phyloP scores from a whole-genome alignment of 768 basidiomycete species.

The Xanthoconium purpureum region DNA sequence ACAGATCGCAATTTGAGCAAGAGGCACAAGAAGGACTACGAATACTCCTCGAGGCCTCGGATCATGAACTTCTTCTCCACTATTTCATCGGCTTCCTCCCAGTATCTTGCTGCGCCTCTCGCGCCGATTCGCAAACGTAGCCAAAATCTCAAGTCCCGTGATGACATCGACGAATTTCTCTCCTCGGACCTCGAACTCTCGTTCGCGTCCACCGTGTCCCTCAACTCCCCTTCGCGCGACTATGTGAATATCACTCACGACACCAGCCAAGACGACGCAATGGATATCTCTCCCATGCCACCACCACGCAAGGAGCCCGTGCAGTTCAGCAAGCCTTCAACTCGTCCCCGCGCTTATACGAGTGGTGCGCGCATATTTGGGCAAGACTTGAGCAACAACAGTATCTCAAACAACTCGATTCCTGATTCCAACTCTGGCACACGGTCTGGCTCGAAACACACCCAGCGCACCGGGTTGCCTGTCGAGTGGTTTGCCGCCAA shows the following conservation, averaged over 20 bases:
- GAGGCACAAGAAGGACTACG: conserved; percentile 42
- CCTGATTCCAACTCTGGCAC: conserved; percentile 28
- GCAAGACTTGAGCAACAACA: conserved; percentile 64
- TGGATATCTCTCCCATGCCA: conserved; percentile 80
- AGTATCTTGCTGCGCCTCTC: conserved; percentile 39
- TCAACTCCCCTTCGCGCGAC: conserved; percentile 65
- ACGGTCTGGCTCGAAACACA: conserved; percentile 48
- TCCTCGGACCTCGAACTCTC: conserved; percentile 79
- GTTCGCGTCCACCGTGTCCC: conserved; percentile 79
- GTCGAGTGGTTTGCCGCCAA: conserved; percentile 50
- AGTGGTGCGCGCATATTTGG: conserved; percentile 69
- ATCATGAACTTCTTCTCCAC: conserved; percentile 57
- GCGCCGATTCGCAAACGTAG: conserved; percentile 49
- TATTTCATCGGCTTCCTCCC: conserved; percentile 39
- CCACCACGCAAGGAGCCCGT: conserved; percentile 26
- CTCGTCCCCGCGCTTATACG: conserved; percentile 65
- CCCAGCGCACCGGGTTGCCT: conserved; percentile 63
- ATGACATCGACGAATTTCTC: conserved; percentile 63
- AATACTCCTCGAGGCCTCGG: conserved; percentile 28
- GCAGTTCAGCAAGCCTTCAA: conserved; percentile 30
- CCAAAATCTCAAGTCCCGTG: conserved; percentile 41
- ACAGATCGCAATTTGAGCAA: conserved; percentile 43
- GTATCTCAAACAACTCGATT: conserved; percentile 31
- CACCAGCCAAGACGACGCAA: conserved; percentile 53
- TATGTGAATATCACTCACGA: conserved; percentile 46